Evolutionary conservation across 2,329 filamentous ascomycete genomes (phyloP), one percentile per base, ranked within the genome.

Genomic region (Phialophora expanda): DNA sequence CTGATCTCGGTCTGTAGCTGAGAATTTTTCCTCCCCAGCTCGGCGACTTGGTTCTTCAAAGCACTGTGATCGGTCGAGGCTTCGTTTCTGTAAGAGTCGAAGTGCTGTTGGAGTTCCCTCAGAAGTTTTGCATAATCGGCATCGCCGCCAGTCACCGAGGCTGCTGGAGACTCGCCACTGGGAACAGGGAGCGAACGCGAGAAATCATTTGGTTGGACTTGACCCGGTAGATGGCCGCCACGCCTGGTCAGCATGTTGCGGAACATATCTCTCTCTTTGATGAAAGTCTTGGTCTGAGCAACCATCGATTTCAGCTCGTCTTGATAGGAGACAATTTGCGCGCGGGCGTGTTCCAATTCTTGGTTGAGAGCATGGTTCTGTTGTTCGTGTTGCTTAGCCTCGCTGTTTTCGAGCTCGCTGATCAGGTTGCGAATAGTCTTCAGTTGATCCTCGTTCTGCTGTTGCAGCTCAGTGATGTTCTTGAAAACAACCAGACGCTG

Each of bases 241-340:
- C 88, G 85, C 68, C 95, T 91, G 71, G 94, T 91, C 32, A 97
- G 86, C 82, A 98, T 93, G 60, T 93, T 92, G 24, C 94, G 89
- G 88, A 97, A 98, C 87, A 97, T 97, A 76, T 99, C 94, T 68
- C 95, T 89, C 80, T 99, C 95, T 73, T 93, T 92, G 76, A 95
- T 92, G 77, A 96, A 97, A 76, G 92, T 96, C 81, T 97, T 92
- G 69, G 93, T 91, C 64, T 93, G 91, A 32, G 90, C 88, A 51
- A 90, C 87, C 70, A 97, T 89, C 12, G 90, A 90, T 71, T 89
- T 87, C 60, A 96, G 87, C 75, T 97, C 93, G 70, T 97, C 94
- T 65, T 92, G 88, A 77, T 89, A 94, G 77, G 90, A 88, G 70
- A 89, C 85, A 26, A 96, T 84, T 70, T 92, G 88, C 61, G 89